Percentiles rank a stretch among this genome's conserved stretches.
Conservation (phyloP, 495 filamentous ascomycete genomes). For the Astrothelium subdiscretum region DNA sequence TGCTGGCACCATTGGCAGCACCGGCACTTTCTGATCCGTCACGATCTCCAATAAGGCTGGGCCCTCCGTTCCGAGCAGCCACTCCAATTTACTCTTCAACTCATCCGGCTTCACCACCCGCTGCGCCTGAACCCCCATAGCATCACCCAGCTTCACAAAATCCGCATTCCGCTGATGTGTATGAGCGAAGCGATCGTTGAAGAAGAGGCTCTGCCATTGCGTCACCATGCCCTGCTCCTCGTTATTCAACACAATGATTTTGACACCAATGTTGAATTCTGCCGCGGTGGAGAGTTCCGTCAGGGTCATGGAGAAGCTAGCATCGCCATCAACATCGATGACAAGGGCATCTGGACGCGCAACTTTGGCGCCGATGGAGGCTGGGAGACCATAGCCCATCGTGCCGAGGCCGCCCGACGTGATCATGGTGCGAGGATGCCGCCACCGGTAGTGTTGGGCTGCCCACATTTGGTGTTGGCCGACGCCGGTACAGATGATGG, state of each 20-base stretch:
- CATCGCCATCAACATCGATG: slow-evolving; percentile 90
- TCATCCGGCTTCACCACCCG: slow-evolving; percentile 71
- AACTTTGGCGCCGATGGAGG: slow-evolving; percentile 89
- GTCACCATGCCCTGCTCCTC: slow-evolving; percentile 97
- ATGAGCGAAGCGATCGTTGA: slow-evolving; percentile 82
- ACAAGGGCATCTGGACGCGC: slow-evolving; percentile 75
- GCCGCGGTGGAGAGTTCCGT: slow-evolving; percentile 81
- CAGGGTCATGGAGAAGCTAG: slow-evolving; percentile 94
- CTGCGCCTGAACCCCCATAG: slow-evolving; percentile 30
- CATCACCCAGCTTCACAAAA: slow-evolving; percentile 83
- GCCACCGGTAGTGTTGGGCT: slow-evolving; percentile 89
- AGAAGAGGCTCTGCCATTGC: slow-evolving; percentile 91
- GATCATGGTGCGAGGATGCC: slow-evolving; percentile 73
- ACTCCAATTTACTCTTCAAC: slow-evolving; percentile 65
- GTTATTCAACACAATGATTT: slow-evolving; percentile 87
- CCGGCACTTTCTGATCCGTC: slow-evolving; percentile 80
- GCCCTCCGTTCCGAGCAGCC: slow-evolving; percentile 61
- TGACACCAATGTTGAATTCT: slow-evolving; percentile 88
- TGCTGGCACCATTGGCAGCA: slow-evolving; percentile 89
- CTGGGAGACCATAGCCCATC: slow-evolving; percentile 90
- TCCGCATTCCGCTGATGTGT: slow-evolving; percentile 85
- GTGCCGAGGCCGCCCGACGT: slow-evolving; percentile 88
- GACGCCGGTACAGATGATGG: slow-evolving; percentile 81
- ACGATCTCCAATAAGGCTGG: slow-evolving; percentile 36
- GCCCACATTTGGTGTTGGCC: slow-evolving; percentile 98